Conservation (phyloP, 139 green algal species). For the Nannochloris sp. region DNA sequence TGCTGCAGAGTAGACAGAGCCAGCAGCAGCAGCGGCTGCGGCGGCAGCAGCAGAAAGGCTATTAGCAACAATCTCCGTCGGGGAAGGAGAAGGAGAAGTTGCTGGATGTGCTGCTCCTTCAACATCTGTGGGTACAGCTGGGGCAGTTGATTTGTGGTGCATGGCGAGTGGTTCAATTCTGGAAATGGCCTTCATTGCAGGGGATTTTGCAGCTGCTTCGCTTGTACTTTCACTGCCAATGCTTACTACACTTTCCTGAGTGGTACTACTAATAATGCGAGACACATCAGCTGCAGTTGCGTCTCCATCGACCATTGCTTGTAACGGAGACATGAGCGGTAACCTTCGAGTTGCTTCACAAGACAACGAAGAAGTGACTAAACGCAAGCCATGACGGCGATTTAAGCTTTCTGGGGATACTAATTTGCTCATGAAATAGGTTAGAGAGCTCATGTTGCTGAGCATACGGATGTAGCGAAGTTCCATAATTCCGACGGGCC, state of each 20-base stretch:
- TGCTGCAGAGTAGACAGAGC: conserved; percentile 14
- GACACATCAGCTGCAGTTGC: conserved; percentile 51
- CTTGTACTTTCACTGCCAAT: too few species aligned
- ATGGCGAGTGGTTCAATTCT: too few species aligned
- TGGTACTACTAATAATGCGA: too few species aligned
- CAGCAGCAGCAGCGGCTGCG: conserved; percentile 10
- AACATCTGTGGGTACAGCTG: too few species aligned
- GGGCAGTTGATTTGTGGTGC: too few species aligned
- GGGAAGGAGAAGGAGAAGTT: too few species aligned
- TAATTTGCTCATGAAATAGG: conserved; percentile 49
- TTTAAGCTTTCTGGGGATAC: conserved; percentile 16
- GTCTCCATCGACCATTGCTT: conserved; percentile 49
- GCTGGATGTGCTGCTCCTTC: too few species aligned
- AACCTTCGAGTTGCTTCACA: conserved; percentile 40
- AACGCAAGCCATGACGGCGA: conserved; percentile 40
- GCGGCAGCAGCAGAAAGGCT: conserved; percentile 14
- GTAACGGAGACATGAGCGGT: conserved; percentile 15
- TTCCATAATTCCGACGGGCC: conserved; percentile 42
- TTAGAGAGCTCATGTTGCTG: conserved; percentile 42
- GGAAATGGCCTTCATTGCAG: too few species aligned
- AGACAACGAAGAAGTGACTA: conserved; percentile 59
- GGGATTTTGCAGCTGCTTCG: too few species aligned
- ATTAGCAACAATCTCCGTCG: conserved; percentile 16
- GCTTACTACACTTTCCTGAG: too few species aligned
- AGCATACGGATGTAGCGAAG: conserved; percentile 49